A percentile compares a stretch with the other conserved stretches of the same genome.
phyloP scores from a whole-genome alignment of 805 yeast genomes.

The Kregervanrija pseudodelftensis region DNA sequence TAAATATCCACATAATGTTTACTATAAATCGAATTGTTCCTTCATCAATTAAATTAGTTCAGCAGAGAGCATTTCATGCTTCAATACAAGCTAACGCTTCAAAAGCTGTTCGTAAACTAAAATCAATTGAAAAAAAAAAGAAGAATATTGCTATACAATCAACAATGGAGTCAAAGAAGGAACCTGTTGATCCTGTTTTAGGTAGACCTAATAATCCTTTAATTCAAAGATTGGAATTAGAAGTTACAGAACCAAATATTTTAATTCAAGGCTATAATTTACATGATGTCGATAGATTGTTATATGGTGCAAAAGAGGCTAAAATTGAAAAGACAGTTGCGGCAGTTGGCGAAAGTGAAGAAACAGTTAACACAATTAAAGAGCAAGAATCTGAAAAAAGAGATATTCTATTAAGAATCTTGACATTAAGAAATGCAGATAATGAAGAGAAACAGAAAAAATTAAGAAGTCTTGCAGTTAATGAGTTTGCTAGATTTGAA shows the following conservation, averaged over 20 bases:
- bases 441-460: slow-evolving; percentile 48
- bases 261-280: slow-evolving; percentile 53
- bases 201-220: slow-evolving; percentile 66
- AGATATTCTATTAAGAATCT: slow-evolving; percentile 62
- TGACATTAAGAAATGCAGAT: slow-evolving; percentile 66
- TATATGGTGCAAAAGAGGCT: slow-evolving; percentile 72
- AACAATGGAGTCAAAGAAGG: slow-evolving; percentile 15
- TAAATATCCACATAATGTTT: neutral
- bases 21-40: too few species aligned
- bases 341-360: slow-evolving; percentile 3
- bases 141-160: slow-evolving; percentile 22
- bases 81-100: slow-evolving; percentile 6
- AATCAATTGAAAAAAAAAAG: slow-evolving; percentile 20
- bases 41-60: too few species aligned
- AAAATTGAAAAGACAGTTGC: slow-evolving; percentile 29
- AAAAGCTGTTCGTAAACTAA: slow-evolving; percentile 11
- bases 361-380: slow-evolving; percentile 18
- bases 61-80: slow-evolving; percentile 2
- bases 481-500: slow-evolving; percentile 73
- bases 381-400: slow-evolving; percentile 49
- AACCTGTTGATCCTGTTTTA: slow-evolving; percentile 73
- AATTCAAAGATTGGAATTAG: slow-evolving; percentile 57
- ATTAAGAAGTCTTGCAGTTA: slow-evolving; percentile 57
- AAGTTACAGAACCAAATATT: slow-evolving; percentile 57
- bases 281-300: slow-evolving; percentile 64